Conservation (phyloP, 805 yeast genomes). For the Nakazawaea anatomiae region DNA sequence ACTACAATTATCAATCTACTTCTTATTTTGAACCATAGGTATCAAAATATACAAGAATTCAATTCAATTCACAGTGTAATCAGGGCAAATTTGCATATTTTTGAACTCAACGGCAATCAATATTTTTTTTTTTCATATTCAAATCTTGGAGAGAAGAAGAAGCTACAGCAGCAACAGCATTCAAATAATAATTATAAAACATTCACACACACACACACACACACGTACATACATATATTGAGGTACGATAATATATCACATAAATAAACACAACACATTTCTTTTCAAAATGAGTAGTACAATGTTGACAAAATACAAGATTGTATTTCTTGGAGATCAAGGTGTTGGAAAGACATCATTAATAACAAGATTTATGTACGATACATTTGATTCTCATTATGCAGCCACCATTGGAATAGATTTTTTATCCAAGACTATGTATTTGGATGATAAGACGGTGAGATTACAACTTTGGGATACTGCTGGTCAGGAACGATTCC, state of each 20-base stretch:
- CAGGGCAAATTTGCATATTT: too few species aligned
- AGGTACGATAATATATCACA: not conserved
- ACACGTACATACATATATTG: not conserved
- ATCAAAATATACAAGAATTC: too few species aligned
- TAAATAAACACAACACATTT: too few species aligned
- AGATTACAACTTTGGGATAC: conserved; percentile 97
- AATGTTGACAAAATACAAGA: conserved; percentile 66
- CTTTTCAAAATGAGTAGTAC: conserved; percentile 2
- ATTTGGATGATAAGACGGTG: conserved; percentile 91
- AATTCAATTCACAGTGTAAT: too few species aligned
- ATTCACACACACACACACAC: not conserved
- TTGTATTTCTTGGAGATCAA: conserved; percentile 95
- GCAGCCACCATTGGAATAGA: conserved; percentile 97
- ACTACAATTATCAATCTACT: too few species aligned
- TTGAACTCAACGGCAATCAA: too few species aligned
- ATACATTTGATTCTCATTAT: conserved; percentile 92
- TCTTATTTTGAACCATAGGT: too few species aligned
- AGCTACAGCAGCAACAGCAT: too few species aligned
- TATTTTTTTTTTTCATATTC: too few species aligned
- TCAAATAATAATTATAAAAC: too few species aligned
- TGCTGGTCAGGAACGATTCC: conserved; percentile 94
- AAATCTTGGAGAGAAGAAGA: too few species aligned
- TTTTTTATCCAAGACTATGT: conserved; percentile 88
- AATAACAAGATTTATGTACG: conserved; percentile 97
- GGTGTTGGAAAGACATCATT: conserved; percentile 96